Evolutionary conservation across 768 basidiomycete genomes (phyloP).

Genomic region (button mushroom (Agaricus bisporus)): DNA sequence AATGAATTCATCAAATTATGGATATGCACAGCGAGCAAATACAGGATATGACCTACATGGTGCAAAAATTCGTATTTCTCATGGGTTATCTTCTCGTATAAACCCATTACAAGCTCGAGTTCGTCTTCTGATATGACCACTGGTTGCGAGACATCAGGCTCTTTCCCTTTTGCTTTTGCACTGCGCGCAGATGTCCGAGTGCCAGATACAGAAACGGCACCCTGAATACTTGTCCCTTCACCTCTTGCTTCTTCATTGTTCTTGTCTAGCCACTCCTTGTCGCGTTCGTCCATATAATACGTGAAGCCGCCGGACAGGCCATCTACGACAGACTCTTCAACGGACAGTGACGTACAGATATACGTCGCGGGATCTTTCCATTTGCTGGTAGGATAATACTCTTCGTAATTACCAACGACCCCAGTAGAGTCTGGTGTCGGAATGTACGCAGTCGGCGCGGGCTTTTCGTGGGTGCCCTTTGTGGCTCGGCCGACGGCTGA

Average conservation of each 20-base stretch:
- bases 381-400: constrained; percentile 59
- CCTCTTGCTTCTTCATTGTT: constrained; percentile 84
- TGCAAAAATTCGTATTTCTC: constrained; percentile 88
- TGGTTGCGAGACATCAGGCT: constrained; percentile 61
- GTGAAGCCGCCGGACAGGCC: constrained; percentile 71
- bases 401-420: constrained; percentile 68
- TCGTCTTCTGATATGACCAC: constrained; percentile 82
- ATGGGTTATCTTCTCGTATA: constrained; percentile 88
- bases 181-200: constrained; percentile 57
- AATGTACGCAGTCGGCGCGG: constrained; percentile 62
- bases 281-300: constrained; percentile 95
- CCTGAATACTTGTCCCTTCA: constrained; percentile 79
- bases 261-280: constrained; percentile 90
- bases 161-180: constrained; percentile 81
- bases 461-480: constrained; percentile 27
- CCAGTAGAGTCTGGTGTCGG: constrained; percentile 91
- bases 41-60: constrained; percentile 50
- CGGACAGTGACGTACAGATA: constrained; percentile 77
- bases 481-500: constrained; percentile 10
- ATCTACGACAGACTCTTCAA: constrained; percentile 64
- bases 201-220: constrained; percentile 48
- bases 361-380: constrained; percentile 80
- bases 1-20: constrained; percentile 2
- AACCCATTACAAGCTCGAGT: constrained; percentile 92
- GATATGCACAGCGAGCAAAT: background rate